A percentile compares a stretch with the other conserved stretches of the same genome.
Evolutionary conservation across 2,329 filamentous ascomycete species (phyloP).

Genomic region (Mollisia scopiformis): DNA sequence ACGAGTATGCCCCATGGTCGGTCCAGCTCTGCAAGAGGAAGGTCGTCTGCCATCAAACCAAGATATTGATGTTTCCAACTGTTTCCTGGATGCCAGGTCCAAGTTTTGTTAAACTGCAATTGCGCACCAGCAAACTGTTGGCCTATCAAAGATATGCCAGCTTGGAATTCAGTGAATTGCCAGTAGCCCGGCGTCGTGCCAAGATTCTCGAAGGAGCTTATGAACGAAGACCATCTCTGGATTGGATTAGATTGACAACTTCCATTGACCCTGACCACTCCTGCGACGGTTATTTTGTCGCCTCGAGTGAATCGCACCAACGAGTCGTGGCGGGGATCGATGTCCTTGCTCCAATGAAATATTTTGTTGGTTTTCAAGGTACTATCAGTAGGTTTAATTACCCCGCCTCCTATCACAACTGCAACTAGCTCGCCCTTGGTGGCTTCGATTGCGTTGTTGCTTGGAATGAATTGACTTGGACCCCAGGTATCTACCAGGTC

Average conservation of each 20-base stretch:
- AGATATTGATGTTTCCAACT: background rate
- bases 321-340: background rate
- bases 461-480: conserved; percentile 18
- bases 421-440: background rate
- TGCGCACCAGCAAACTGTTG: conserved; percentile 1
- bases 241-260: background rate
- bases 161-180: background rate
- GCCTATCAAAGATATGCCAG: background rate
- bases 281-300: background rate
- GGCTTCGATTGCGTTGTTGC: background rate
- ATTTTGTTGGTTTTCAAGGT: too few species aligned
- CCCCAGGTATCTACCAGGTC: conserved; percentile 28
- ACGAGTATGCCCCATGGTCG: conserved; percentile 26
- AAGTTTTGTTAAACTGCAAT: conserved; percentile 11
- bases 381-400: background rate
- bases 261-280: background rate
- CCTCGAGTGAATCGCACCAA: background rate
- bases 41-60: background rate
- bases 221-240: too few species aligned
- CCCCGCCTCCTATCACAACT: conserved; percentile 4
- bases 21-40: background rate
- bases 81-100: conserved; percentile 1
- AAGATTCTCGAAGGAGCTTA: background rate
- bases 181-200: background rate
- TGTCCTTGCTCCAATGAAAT: background rate